phyloP scores from a whole-genome alignment of 2,329 filamentous ascomycete species.

The Monosporascus sp. region DNA sequence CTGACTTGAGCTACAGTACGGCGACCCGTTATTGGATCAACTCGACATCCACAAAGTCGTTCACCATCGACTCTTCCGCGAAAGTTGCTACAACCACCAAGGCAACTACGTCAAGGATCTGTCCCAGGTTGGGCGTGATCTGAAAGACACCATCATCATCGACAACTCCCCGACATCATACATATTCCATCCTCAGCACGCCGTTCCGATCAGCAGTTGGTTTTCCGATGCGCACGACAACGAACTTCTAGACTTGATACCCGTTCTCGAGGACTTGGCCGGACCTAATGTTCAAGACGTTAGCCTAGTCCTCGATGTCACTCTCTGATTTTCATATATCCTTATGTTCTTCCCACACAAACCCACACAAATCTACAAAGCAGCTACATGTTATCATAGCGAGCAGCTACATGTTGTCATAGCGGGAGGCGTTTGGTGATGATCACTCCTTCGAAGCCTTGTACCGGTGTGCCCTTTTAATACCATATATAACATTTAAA shows the following conservation, averaged over 20 bases:
- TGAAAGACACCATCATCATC: conserved; percentile 98
- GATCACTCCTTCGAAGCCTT: conserved; percentile 41
- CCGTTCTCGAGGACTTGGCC: conserved; percentile 94
- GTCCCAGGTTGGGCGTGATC: conserved; percentile 90
- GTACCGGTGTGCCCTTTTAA: conserved; percentile 50
- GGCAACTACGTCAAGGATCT: conserved; percentile 99
- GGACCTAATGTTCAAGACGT: conserved; percentile 87
- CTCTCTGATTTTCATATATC: conserved; percentile 48
- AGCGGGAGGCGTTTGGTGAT: conserved; percentile 52
- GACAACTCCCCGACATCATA: conserved; percentile 99
- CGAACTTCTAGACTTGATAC: conserved; percentile 93
- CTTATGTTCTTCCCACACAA: conserved; percentile 23
- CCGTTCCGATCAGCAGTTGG: conserved; percentile 99
- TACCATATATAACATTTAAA: conserved; percentile 37
- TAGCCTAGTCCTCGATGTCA: conserved; percentile 93
- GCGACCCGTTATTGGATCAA: conserved; percentile 91
- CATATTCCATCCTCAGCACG: conserved; percentile 98
- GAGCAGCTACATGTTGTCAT: conserved; percentile 38
- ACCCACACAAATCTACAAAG: conserved; percentile 16
- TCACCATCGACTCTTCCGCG: conserved; percentile 91
- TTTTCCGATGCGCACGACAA: conserved; percentile 99
- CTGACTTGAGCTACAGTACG: conserved; percentile 59
- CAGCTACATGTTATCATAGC: conserved; percentile 41
- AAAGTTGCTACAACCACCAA: conserved; percentile 99
- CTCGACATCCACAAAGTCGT: conserved; percentile 96